A percentile compares a stretch with the other conserved stretches of the same genome.
Conservation (phyloP, 352 stramenopile species). For the Globisporangium yorkense region DNA sequence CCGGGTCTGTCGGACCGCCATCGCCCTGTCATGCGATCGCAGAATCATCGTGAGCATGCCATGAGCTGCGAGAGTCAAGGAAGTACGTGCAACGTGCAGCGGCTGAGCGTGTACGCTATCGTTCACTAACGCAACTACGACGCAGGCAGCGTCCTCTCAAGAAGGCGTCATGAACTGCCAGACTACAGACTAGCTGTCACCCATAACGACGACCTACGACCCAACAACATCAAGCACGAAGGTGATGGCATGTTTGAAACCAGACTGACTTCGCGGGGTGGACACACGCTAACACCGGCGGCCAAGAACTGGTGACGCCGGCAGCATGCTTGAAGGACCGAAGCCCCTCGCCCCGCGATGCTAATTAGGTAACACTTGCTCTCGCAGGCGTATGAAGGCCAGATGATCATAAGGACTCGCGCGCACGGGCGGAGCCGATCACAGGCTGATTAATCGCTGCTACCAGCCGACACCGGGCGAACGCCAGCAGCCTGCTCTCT, state of each 20-base stretch:
- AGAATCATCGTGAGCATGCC: neutral
- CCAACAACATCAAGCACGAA: neutral
- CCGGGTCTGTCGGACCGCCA: conserved; percentile 61
- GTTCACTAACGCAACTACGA: neutral
- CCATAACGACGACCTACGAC: too few species aligned
- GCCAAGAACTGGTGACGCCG: conserved; percentile 79
- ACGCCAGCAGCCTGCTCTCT: neutral
- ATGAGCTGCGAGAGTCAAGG: neutral
- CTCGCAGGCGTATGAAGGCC: conserved; percentile 88
- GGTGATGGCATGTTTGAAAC: conserved; percentile 61
- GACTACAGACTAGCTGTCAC: too few species aligned
- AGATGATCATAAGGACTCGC: conserved; percentile 55
- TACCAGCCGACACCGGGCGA: neutral
- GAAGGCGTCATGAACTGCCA: too few species aligned
- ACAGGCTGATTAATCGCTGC: conserved; percentile 90
- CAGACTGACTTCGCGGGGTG: conserved; percentile 81
- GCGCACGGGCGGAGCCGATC: conserved; percentile 27
- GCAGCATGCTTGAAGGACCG: conserved; percentile 33
- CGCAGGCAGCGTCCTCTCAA: too few species aligned
- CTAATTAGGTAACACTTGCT: conserved; percentile 85
- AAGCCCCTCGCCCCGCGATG: conserved; percentile 47
- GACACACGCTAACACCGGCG: conserved; percentile 48
- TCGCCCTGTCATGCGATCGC: conserved; percentile 35
- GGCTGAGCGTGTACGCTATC: neutral
- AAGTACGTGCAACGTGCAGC: conserved; percentile 5